Percentiles rank a stretch among this genome's conserved stretches.
phyloP scores from a whole-genome alignment of 345 rosid genomes.

The Crucihimalaya himalaica region DNA sequence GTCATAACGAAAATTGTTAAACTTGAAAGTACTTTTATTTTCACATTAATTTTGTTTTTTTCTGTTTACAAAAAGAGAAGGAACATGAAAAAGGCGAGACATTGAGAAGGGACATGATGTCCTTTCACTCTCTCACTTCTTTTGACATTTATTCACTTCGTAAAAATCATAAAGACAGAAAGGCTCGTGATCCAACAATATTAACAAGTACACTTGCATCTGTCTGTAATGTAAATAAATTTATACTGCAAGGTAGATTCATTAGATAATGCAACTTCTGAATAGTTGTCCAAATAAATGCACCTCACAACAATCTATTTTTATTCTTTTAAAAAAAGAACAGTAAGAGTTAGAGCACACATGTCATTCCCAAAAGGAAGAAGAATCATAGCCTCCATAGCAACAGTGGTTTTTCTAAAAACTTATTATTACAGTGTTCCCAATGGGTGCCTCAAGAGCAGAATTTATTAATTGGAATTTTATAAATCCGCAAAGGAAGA shows the following conservation, averaged over 20 bases:
- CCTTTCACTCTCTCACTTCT: slow-evolving; percentile 35
- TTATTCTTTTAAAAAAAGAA: neutral
- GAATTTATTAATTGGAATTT: slow-evolving; percentile 15
- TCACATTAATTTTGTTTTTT: neutral
- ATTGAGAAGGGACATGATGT: slow-evolving; percentile 33
- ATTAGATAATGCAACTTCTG: slow-evolving; percentile 12
- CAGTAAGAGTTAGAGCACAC: neutral
- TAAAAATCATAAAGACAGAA: slow-evolving; percentile 34
- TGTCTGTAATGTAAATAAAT: slow-evolving; percentile 16
- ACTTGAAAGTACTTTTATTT: neutral
- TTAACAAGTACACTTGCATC: slow-evolving; percentile 36
- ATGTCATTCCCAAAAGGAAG: neutral
- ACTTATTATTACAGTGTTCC: neutral
- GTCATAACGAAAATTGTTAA: neutral
- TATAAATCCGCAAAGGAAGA: neutral
- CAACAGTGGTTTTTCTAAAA: neutral
- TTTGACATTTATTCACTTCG: slow-evolving; percentile 22
- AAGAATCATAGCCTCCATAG: slow-evolving; percentile 1
- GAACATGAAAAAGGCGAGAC: neutral
- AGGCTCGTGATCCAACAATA: slow-evolving; percentile 42
- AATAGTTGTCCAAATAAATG: neutral
- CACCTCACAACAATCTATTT: neutral
- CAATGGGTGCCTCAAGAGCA: slow-evolving; percentile 8
- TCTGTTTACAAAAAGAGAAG: neutral
- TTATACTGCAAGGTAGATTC: neutral